phyloP scores from a whole-genome alignment of 1,284 basidiomycete species.

The Psilocybe mexicana region DNA sequence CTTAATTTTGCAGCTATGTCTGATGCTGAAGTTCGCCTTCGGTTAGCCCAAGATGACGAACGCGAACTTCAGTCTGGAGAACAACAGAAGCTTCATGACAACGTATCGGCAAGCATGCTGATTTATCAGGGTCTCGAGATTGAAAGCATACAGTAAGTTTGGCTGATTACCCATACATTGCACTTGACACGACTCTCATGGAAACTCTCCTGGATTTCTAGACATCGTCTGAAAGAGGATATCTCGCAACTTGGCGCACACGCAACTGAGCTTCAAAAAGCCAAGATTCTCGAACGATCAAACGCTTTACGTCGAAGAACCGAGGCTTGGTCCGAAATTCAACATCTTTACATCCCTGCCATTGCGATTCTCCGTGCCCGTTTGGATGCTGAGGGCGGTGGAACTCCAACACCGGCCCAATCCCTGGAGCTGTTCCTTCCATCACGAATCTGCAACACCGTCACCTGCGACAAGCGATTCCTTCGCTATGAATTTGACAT shows the following conservation, averaged over 20 bases:
- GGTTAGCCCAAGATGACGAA: conserved; percentile 22
- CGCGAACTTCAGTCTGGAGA: conserved; percentile 14
- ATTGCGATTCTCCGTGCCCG: conserved; percentile 9
- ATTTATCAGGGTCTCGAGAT: conserved; percentile 26
- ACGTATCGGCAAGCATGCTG: conserved; percentile 23
- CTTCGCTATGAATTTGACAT: conserved; percentile 30
- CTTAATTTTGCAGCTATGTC: too few species aligned
- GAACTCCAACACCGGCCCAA: conserved; percentile 3
- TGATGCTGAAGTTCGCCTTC: conserved; percentile 19
- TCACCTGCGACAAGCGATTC: conserved; percentile 9
- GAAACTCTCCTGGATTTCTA: conserved; percentile 1
- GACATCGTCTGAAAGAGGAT: conserved; percentile 17
- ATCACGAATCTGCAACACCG: conserved; percentile 15
- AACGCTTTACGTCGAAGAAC: conserved; percentile 20
- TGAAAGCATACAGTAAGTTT: conserved; percentile 25
- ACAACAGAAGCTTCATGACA: conserved; percentile 17
- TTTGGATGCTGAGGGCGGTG: conserved; percentile 5
- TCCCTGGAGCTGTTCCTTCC: conserved; percentile 24
- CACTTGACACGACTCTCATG: too few species aligned
- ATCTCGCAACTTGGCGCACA: conserved; percentile 16
- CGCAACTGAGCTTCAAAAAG: conserved; percentile 22
- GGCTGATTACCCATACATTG: too few species aligned
- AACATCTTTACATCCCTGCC: conserved; percentile 24
- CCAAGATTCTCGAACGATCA: conserved; percentile 23
- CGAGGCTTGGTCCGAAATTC: conserved; percentile 25